phyloP scores from a whole-genome alignment of 345 rosid genomes.

The Dipteronia dyeriana region DNA sequence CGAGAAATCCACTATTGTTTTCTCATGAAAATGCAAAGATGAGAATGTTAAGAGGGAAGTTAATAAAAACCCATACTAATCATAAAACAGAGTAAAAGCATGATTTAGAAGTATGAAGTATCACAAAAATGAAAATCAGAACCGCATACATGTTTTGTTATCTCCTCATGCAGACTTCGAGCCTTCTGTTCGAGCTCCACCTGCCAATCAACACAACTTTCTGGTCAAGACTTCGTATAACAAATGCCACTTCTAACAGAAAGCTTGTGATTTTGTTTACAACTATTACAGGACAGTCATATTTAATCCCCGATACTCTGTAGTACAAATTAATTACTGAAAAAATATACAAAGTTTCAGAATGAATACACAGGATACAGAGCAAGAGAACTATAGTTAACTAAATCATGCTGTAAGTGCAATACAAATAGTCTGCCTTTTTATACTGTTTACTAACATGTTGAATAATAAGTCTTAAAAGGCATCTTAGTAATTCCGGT shows the following conservation, averaged over 20 bases:
- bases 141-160: conserved; percentile 49
- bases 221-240: conserved; percentile 1
- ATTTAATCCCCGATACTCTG: neutral
- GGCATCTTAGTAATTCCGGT: no score
- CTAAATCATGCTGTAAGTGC: neutral
- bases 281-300: neutral
- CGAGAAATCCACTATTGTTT: conserved; percentile 37
- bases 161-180: conserved; percentile 46
- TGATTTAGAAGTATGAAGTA: neutral
- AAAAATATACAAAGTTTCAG: neutral
- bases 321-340: neutral
- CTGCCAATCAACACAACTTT: conserved; percentile 36
- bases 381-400: neutral
- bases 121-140: neutral
- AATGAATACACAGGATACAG: no score
- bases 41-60: neutral
- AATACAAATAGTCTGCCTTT: neutral
- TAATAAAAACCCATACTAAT: neutral
- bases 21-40: neutral
- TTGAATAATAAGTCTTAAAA: no score
- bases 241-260: neutral
- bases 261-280: neutral
- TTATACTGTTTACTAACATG: no score
- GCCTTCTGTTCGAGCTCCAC: conserved; percentile 52
- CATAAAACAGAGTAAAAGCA: neutral